Base-by-base conservation (phyloP, 2,329 filamentous ascomycete species). In the Cladosporium austrohemisphaericum region DNA sequence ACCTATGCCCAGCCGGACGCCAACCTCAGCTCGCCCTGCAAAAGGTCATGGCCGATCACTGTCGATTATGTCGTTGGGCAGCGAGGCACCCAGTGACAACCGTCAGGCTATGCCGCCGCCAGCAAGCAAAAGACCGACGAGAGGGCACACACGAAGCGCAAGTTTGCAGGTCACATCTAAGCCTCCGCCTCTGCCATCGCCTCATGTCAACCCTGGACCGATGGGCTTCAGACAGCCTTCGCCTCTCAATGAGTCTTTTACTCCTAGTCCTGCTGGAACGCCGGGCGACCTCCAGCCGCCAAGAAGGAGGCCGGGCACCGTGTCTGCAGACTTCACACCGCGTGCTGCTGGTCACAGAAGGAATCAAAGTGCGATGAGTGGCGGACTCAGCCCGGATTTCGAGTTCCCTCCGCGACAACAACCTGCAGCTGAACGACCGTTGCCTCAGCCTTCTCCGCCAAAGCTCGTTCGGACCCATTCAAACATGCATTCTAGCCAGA, bases 81-180 rank as follows among this genome's bases (percentile, higher is more conserved):
- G 72, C 25, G 71, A 76, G 54, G 60, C 60, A 1, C 62, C 63
- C 3, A 59, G 55, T 40, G 60, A 63, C 19, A 41, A 45, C 5
- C 50, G 55, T 20, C 56, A 55, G 5, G 38, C 49, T 20, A 40
- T 49, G 26, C 41, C 49, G 20, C 46, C 49, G 13, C 22, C 46
- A 10, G 13, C 28, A 20, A 57, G 62, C 8, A 63, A 64, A 44
- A 76, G 80, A 45, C 77, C 80, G 16, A 64, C 62, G 14, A 81
- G 81, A 58, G 80, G 84, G 4, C 90, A 95, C 72, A 81, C 77
- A 40, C 79, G 90, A 45, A 89, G 89, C 29, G 81, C 88, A 19
- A 95, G 90, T 71, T 71, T 95, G 52, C 90, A 95, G 65, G 85
- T 92, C 57, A 65, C 81, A 55, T 74, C 82, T 38, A 75, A 49